phyloP scores from a whole-genome alignment of 1,139 yeast species.

The Lizanozyma gosingica region DNA sequence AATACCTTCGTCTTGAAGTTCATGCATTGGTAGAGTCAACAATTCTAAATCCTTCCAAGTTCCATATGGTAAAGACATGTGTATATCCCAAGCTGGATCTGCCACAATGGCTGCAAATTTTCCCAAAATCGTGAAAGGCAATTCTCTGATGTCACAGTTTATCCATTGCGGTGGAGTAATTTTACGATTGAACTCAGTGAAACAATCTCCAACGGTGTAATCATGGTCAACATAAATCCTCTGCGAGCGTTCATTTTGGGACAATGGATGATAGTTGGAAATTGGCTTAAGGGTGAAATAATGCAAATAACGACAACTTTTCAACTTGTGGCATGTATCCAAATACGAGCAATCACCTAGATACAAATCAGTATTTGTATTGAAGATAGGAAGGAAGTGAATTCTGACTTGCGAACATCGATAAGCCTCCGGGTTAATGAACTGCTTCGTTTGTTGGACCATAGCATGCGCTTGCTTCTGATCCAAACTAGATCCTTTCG shows the following conservation, averaged over 20 bases:
- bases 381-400: slow-evolving; percentile 57
- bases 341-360: slow-evolving; percentile 93
- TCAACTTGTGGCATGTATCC: slow-evolving; percentile 86
- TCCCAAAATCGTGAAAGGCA: slow-evolving; percentile 65
- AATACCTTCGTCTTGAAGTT: slow-evolving; percentile 76
- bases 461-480: slow-evolving; percentile 15
- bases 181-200: slow-evolving; percentile 22
- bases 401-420: slow-evolving; percentile 40
- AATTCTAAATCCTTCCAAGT: slow-evolving; percentile 70
- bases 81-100: slow-evolving; percentile 89
- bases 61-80: slow-evolving; percentile 73
- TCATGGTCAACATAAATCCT: slow-evolving; percentile 26
- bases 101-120: slow-evolving; percentile 83
- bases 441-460: slow-evolving; percentile 9
- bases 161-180: slow-evolving; percentile 72
- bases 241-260: slow-evolving; percentile 9
- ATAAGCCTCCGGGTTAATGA: slow-evolving; percentile 2
- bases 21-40: slow-evolving; percentile 52
- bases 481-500: slow-evolving; percentile 11
- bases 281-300: slow-evolving; percentile 55
- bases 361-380: slow-evolving; percentile 45
- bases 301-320: slow-evolving; percentile 74
- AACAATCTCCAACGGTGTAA: slow-evolving; percentile 51
- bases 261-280: slow-evolving; percentile 7
- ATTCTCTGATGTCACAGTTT: slow-evolving; percentile 65